Evolutionary conservation across 768 basidiomycete species (phyloP).

Genomic region (Termitomyces sp.): DNA sequence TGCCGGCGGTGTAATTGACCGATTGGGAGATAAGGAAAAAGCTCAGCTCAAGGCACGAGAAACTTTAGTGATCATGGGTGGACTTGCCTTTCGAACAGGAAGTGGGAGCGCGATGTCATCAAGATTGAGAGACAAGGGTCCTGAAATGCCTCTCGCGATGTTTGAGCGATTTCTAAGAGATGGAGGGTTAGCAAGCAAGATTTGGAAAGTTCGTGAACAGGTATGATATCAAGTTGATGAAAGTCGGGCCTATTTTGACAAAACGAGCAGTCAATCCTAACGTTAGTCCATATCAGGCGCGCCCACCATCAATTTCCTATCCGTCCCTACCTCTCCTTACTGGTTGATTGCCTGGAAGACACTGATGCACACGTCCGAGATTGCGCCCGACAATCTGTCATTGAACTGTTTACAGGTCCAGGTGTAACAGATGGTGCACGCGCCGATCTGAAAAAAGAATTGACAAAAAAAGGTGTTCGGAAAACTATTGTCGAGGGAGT

Average conservation of each 20-base stretch:
- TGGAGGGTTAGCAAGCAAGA: slow-evolving; percentile 71
- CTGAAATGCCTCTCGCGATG: slow-evolving; percentile 61
- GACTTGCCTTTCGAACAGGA: slow-evolving; percentile 61
- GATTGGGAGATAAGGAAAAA: slow-evolving; percentile 78
- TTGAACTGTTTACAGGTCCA: slow-evolving; percentile 82
- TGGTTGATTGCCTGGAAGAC: slow-evolving; percentile 88
- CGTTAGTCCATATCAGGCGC: slow-evolving; percentile 70
- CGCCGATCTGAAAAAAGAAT: slow-evolving; percentile 89
- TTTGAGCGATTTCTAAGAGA: slow-evolving; percentile 76
- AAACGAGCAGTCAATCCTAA: slow-evolving; percentile 47
- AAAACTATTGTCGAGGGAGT: slow-evolving; percentile 85
- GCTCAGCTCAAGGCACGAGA: slow-evolving; percentile 72
- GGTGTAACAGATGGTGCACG: slow-evolving; percentile 82
- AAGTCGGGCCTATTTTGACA: not conserved
- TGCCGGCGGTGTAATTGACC: slow-evolving; percentile 73
- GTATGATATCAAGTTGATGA: slow-evolving; percentile 32
- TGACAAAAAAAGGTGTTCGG: slow-evolving; percentile 79
- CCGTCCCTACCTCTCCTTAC: slow-evolving; percentile 67
- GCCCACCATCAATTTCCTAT: slow-evolving; percentile 72
- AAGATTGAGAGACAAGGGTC: slow-evolving; percentile 52
- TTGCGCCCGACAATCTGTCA: slow-evolving; percentile 72
- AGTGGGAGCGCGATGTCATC: slow-evolving; percentile 37
- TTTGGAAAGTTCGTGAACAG: slow-evolving; percentile 84
- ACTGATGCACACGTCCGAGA: slow-evolving; percentile 87
- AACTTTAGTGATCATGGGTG: slow-evolving; percentile 68